Base-by-base conservation (phyloP, 805 yeast species). In the Candida koratica region DNA sequence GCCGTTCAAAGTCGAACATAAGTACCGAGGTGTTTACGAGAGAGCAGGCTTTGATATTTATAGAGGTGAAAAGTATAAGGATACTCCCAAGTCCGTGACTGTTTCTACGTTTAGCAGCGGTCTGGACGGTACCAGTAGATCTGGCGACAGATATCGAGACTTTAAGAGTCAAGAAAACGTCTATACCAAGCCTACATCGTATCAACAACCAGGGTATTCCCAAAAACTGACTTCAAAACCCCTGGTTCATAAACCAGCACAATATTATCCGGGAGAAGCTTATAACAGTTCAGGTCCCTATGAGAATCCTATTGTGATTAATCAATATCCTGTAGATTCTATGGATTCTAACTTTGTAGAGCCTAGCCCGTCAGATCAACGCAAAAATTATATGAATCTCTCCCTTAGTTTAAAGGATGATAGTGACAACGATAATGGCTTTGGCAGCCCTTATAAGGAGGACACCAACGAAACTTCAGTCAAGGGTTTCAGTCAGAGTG, bases 21-120 rank as follows among this genome's bases (percentile, higher is more conserved):
- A 77, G 18, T 81, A 79, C 48, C 69, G 70, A 46, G 80, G 88
- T 2, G 93, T 83, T 2, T 77, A 82, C 56, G 93, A 84, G 53
- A 61, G 93, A 46, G 93, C 93, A 0, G 95, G 95, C 0, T 84
- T 84, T 49, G 93, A 84, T 26, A 64, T 67, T 19, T 51, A 52
- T 32, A 43, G 38, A 25, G 46, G 43, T 13, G 36, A 28, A 4
- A 17, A 9, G 13, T 25, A 31, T 15, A 28, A 15, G 13, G 34
- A 23, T 11, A 35, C 47, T 16, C 44, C 47, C 2, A 28, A 24
- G 25, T 28, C 37, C 10, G 24, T 23, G 18, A 32, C 28, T 17
- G 34, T 32, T 2, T 28, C 40, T 9, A 37, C 38, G 11, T 41
- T 41, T 15, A 26, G 34, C 16, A 32, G 36, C 17, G 29, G 11